Conservation (phyloP, 176 grass and related monocot species). For the Aegilops tauschii region DNA sequence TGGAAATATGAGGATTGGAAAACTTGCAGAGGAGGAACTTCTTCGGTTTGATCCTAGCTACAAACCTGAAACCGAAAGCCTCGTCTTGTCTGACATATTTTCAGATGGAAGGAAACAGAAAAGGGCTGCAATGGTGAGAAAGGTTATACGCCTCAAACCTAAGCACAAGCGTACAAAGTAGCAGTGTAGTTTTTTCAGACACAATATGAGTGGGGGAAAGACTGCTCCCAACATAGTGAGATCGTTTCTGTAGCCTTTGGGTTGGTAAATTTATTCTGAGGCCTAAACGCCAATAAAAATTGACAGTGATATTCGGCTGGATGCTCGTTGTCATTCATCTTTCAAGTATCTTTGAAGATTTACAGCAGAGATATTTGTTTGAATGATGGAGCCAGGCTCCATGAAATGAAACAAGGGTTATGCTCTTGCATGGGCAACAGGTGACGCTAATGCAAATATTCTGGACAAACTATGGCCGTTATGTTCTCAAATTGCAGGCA, state of each 20-base stretch:
- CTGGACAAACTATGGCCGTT: not conserved
- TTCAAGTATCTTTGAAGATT: constrained; percentile 30
- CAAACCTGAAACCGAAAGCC: constrained; percentile 36
- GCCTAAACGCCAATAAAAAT: constrained; percentile 26
- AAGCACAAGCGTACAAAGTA: not conserved
- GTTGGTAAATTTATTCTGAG: constrained; percentile 4
- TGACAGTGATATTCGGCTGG: not conserved
- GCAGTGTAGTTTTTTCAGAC: constrained; percentile 11
- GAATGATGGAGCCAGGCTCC: constrained; percentile 30
- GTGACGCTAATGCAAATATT: constrained; percentile 9
- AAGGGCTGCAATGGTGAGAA: constrained; percentile 37
- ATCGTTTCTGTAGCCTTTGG: constrained; percentile 34
- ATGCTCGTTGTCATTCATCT: constrained; percentile 5
- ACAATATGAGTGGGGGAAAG: not conserved
- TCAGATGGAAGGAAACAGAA: constrained; percentile 37
- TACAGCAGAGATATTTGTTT: constrained; percentile 27
- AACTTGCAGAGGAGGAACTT: constrained; percentile 41
- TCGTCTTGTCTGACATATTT: constrained; percentile 50
- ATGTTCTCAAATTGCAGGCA: not conserved
- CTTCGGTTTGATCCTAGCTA: constrained; percentile 35
- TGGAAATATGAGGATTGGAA: constrained; percentile 39
- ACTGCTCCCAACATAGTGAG: constrained; percentile 21
- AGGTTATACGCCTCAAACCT: constrained; percentile 27
- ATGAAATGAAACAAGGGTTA: constrained; percentile 18
- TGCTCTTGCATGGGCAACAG: constrained; percentile 43